A percentile compares a stretch with the other conserved stretches of the same genome.
phyloP scores from a whole-genome alignment of 148 eudicot species.

The Silene uniflora region DNA sequence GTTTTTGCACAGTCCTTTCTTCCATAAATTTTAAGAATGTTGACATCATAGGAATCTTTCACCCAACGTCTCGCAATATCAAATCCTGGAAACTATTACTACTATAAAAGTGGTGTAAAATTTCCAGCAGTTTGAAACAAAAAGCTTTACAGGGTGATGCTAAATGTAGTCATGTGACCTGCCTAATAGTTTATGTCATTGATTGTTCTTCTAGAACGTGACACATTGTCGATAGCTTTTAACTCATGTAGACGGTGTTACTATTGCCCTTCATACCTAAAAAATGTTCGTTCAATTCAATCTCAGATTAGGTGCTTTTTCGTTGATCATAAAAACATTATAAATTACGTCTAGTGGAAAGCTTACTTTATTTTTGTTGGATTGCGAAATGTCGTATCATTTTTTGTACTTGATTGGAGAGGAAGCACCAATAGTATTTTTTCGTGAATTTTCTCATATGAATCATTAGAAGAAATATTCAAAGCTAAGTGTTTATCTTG shows the following conservation, averaged over 20 bases:
- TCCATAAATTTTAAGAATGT: neutral
- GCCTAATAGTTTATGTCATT: too few species aligned
- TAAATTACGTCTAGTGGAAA: neutral
- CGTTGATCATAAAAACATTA: neutral
- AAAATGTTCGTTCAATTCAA: neutral
- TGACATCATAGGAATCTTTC: neutral
- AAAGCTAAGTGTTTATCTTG: neutral
- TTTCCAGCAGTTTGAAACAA: neutral
- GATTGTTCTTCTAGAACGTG: too few species aligned
- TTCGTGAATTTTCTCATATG: neutral
- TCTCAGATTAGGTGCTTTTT: neutral
- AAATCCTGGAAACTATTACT: neutral
- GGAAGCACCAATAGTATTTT: neutral
- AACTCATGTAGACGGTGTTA: neutral
- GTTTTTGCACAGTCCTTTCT: neutral
- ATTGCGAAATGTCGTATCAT: neutral
- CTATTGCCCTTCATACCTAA: neutral
- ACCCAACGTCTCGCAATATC: neutral
- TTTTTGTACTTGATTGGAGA: constrained; percentile 4
- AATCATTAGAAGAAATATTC: neutral
- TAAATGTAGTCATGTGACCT: too few species aligned
- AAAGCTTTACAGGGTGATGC: too few species aligned
- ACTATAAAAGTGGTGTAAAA: neutral
- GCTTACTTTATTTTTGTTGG: neutral
- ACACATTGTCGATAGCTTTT: neutral